These are phyloP conservation scores for Chimonanthus salicifolius DNA, from an alignment of 164 flowering plant genomes.

Conservation along the genomic window DNA sequence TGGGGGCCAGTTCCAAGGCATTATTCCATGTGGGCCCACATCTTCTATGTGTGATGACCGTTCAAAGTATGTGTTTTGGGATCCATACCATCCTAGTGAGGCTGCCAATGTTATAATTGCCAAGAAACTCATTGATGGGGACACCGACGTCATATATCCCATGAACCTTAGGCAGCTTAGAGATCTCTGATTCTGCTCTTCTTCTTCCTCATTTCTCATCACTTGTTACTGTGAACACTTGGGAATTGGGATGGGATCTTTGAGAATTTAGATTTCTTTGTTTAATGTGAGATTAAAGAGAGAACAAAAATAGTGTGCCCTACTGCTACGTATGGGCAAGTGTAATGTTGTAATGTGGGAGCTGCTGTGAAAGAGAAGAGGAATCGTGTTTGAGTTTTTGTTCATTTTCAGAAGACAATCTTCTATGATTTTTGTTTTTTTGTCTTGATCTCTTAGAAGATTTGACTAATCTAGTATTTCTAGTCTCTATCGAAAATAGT, in stretches of 20 bases:
- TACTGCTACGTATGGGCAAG: not conserved
- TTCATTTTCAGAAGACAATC: no score
- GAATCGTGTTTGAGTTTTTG: not conserved
- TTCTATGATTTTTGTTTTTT: no score
- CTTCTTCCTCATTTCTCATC: not conserved
- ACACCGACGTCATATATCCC: constrained; percentile 49
- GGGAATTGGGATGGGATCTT: not conserved
- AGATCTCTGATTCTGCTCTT: constrained; percentile 24
- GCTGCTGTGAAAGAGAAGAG: not conserved
- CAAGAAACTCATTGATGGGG: constrained; percentile 72
- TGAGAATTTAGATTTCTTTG: not conserved
- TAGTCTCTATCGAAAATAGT: no score
- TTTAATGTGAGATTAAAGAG: no score
- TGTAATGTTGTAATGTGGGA: not conserved
- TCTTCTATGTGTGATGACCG: constrained; percentile 73
- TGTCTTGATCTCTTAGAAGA: no score
- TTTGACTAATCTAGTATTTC: no score
- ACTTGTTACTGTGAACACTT: not conserved
- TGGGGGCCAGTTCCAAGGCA: constrained; percentile 84
- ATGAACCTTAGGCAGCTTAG: constrained; percentile 75
- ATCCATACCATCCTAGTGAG: constrained; percentile 94
- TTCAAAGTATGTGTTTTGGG: constrained; percentile 84
- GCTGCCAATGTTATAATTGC: constrained; percentile 85
- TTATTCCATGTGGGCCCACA: constrained; percentile 83
- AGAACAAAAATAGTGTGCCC: not conserved